These are phyloP conservation scores for Aegilops umbellulata DNA, from an alignment of 176 grass and related monocot species.

Conservation along the genomic window DNA sequence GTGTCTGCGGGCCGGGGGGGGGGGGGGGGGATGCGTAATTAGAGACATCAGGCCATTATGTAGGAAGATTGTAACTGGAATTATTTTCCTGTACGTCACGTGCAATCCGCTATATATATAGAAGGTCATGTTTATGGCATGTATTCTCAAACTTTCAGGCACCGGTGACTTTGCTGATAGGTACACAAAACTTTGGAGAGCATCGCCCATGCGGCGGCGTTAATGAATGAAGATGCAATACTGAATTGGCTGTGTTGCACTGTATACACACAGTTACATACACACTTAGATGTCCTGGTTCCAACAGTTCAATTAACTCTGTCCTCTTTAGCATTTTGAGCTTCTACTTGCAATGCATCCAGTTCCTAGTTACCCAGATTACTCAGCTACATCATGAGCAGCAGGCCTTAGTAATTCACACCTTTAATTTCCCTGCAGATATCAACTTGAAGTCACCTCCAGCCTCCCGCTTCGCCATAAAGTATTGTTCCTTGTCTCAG, in stretches of 20 bases:
- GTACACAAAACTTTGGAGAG: not conserved
- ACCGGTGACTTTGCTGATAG: not conserved
- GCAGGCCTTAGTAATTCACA: not conserved
- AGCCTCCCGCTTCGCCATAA: conserved; percentile 17
- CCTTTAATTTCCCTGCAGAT: conserved; percentile 31
- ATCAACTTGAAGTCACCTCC: not conserved
- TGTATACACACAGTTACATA: not conserved
- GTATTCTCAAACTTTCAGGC: not conserved
- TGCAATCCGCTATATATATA: not conserved
- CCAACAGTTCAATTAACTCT: not conserved
- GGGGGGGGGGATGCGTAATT: not conserved
- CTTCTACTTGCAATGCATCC: not conserved
- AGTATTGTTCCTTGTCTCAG: conserved; percentile 26
- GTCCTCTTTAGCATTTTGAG: not conserved
- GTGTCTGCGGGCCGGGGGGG: no score
- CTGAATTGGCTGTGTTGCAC: not conserved
- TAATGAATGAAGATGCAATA: not conserved
- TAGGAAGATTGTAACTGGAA: not conserved
- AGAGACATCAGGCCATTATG: not conserved
- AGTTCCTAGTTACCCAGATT: not conserved
- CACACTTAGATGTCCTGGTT: not conserved
- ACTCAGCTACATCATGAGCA: not conserved
- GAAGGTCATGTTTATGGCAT: not conserved
- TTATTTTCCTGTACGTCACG: not conserved
- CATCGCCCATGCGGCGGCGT: not conserved